These are phyloP conservation scores for Pyrenopolyporus hunteri DNA, from an alignment of 495 filamentous ascomycete species.

Conservation along the genomic window DNA sequence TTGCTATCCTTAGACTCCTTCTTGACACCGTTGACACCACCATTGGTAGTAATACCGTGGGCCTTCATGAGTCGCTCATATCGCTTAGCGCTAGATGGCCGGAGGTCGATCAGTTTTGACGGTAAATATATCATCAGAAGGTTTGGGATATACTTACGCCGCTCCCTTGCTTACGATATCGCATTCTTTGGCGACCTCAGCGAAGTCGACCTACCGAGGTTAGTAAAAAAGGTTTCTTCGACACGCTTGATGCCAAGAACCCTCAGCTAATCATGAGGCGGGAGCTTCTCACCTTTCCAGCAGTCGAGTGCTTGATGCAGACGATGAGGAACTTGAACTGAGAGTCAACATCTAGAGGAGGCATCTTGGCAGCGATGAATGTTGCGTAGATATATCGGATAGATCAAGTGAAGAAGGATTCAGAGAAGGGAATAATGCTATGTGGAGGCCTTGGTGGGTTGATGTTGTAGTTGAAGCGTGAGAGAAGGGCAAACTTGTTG, in stretches of 20 bases:
- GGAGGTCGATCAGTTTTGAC: not conserved
- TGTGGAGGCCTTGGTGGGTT: not conserved
- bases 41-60: constrained; percentile 51
- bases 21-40: constrained; percentile 26
- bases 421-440: not conserved
- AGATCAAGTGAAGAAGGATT: not conserved
- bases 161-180: constrained; percentile 67
- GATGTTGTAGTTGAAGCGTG: not conserved
- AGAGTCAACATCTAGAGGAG: constrained; percentile 54
- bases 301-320: constrained; percentile 64
- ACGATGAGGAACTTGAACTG: constrained; percentile 69
- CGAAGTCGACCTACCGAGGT: constrained; percentile 62
- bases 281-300: constrained; percentile 59
- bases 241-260: not conserved
- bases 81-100: constrained; percentile 61
- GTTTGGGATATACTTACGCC: constrained; percentile 61
- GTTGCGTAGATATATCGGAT: not conserved
- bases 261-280: not conserved
- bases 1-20: constrained; percentile 39
- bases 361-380: constrained; percentile 46
- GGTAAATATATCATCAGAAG: not conserved
- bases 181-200: constrained; percentile 66
- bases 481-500: not conserved
- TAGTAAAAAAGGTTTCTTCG: constrained; percentile 2
- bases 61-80: constrained; percentile 69